Evolutionary conservation across 2,329 filamentous ascomycete species (phyloP).

Genomic region (Exserohilum rostratum): DNA sequence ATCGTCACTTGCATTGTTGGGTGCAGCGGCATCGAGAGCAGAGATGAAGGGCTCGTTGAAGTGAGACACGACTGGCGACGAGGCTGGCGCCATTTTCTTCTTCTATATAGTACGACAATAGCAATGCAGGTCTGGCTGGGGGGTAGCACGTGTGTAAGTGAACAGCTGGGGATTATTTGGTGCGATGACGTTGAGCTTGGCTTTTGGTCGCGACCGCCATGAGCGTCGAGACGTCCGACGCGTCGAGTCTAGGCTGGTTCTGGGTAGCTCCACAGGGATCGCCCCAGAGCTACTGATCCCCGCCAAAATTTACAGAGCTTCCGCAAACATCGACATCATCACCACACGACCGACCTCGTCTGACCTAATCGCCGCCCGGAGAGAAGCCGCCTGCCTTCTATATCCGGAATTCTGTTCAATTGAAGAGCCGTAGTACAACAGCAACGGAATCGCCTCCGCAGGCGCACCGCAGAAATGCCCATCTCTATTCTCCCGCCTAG

Average conservation of each 20-base stretch:
- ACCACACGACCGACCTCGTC: not conserved
- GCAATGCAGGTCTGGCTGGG: not conserved
- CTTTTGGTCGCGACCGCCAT: conserved; percentile 14
- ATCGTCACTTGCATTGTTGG: conserved; percentile 34
- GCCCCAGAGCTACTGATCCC: conserved; percentile 20
- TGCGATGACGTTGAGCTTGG: conserved; percentile 32
- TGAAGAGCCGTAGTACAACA: not conserved
- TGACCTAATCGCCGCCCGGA: no score
- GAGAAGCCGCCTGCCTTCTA: not conserved
- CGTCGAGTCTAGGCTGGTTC: conserved; percentile 18
- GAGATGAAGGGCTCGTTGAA: conserved; percentile 39
- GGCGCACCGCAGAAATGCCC: conserved; percentile 54
- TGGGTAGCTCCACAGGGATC: conserved; percentile 17
- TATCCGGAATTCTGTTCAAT: not conserved
- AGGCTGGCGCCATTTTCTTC: conserved; percentile 11
- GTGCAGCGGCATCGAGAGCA: conserved; percentile 30
- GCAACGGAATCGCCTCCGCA: not conserved
- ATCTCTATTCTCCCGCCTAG: conserved; percentile 65
- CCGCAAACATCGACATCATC: conserved; percentile 1
- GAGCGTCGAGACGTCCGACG: conserved; percentile 6
- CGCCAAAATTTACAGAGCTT: conserved; percentile 40
- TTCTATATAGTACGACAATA: not conserved
- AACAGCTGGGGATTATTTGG: conserved; percentile 4
- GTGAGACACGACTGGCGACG: conserved; percentile 9
- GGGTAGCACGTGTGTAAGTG: not conserved